These are phyloP conservation scores for Neonectria magnoliae DNA, from an alignment of 2,329 filamentous ascomycete genomes.

Conservation along the genomic window DNA sequence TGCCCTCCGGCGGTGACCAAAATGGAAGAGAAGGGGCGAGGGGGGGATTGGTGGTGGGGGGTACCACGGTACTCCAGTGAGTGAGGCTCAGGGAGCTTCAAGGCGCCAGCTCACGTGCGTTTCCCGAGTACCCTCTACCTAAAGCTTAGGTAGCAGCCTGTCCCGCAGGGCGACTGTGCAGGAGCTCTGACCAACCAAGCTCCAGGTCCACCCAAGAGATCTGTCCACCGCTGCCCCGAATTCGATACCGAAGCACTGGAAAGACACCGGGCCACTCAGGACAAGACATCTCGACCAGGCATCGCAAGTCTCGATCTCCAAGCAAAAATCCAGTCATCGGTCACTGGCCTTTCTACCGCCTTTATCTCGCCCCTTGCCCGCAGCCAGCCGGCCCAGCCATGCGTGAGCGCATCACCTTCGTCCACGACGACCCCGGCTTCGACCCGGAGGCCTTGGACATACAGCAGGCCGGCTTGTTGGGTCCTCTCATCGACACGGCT, in stretches of 20 bases:
- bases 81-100: background rate
- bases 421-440: slow-evolving; percentile 73
- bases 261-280: background rate
- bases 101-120: slow-evolving; percentile 30
- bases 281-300: background rate
- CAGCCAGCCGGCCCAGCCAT: slow-evolving; percentile 54
- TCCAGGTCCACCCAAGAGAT: slow-evolving; percentile 15
- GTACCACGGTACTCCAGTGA: slow-evolving; percentile 28
- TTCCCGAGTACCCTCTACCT: slow-evolving; percentile 29
- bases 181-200: slow-evolving; percentile 14
- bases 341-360: background rate
- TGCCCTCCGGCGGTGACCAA: slow-evolving; percentile 32
- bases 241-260: slow-evolving; percentile 21
- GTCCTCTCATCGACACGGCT: slow-evolving; percentile 68
- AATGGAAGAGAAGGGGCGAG: slow-evolving; percentile 33
- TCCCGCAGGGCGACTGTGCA: slow-evolving; percentile 7
- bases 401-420: slow-evolving; percentile 83
- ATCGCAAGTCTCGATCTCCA: background rate
- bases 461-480: slow-evolving; percentile 63
- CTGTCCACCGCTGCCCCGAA: slow-evolving; percentile 21
- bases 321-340: slow-evolving; percentile 5
- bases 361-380: background rate
- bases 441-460: slow-evolving; percentile 72
- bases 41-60: slow-evolving; percentile 11
- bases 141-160: background rate